Conservation (phyloP, 345 rosid species). For the Lumnitzera racemosa region DNA sequence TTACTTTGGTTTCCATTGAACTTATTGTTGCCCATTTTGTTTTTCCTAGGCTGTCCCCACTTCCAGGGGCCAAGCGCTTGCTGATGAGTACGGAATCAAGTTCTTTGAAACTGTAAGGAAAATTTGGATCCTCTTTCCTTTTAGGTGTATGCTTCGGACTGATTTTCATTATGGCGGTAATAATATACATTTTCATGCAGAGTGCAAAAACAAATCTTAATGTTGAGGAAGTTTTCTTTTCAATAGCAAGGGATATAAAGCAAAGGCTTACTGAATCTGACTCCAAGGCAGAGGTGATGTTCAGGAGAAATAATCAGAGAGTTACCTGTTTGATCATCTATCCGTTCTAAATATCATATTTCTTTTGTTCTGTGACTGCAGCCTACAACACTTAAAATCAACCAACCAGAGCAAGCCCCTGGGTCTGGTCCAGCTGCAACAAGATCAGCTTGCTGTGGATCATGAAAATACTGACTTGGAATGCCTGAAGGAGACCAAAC, state of each 20-base stretch:
- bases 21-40: neutral
- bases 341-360: neutral
- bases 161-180: no score
- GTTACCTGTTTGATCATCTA: neutral
- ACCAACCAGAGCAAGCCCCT: conserved; percentile 53
- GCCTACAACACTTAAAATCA: conserved; percentile 74
- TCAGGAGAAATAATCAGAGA: neutral
- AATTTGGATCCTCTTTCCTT: neutral
- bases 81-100: conserved; percentile 96
- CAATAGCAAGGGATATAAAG: conserved; percentile 88
- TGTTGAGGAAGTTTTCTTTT: conserved; percentile 92
- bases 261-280: conserved; percentile 85
- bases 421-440: conserved; percentile 61
- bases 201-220: conserved; percentile 95
- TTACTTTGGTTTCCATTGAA: neutral
- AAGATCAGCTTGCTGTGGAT: conserved; percentile 80
- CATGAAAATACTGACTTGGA: conserved; percentile 11
- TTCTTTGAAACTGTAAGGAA: conserved; percentile 88
- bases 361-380: conserved; percentile 16
- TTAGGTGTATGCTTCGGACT: no score
- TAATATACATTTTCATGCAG: conserved; percentile 32
- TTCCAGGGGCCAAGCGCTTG: conserved; percentile 94
- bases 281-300: conserved; percentile 61
- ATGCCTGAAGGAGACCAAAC: neutral
- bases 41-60: conserved; percentile 84